These are phyloP conservation scores for Lecanicillium sp. DNA, from an alignment of 2,329 filamentous ascomycete species.

Conservation along the genomic window DNA sequence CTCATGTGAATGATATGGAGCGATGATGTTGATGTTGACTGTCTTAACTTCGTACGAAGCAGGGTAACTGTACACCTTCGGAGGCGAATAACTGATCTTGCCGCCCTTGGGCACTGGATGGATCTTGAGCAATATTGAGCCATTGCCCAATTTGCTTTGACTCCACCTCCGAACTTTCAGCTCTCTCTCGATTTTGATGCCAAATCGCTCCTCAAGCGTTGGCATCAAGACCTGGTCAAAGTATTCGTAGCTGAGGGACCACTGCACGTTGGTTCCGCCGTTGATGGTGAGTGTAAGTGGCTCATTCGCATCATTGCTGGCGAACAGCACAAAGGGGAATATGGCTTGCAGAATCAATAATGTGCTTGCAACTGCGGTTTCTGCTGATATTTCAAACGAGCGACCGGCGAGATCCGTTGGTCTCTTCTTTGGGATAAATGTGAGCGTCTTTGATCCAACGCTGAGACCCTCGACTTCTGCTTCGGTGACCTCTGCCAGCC, in stretches of 20 bases:
- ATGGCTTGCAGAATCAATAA: conserved; percentile 55
- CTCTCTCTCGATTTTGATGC: conserved; percentile 38
- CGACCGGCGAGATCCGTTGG: conserved; percentile 36
- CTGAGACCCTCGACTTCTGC: conserved; percentile 45
- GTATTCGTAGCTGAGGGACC: conserved; percentile 55
- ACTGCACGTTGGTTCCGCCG: conserved; percentile 55
- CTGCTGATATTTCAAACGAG: conserved; percentile 43
- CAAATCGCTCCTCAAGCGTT: conserved; percentile 44
- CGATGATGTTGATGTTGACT: conserved; percentile 47
- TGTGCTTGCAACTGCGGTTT: conserved; percentile 46
- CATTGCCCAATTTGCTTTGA: conserved; percentile 34
- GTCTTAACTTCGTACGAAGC: conserved; percentile 32
- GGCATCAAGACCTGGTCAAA: conserved; percentile 56
- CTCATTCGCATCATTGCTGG: conserved; percentile 36
- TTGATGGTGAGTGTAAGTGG: conserved; percentile 45
- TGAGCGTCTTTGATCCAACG: conserved; percentile 45
- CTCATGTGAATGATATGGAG: conserved; percentile 38
- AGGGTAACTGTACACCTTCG: conserved; percentile 19
- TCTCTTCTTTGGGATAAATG: conserved; percentile 37
- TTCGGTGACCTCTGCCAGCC: conserved; percentile 45
- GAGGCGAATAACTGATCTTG: conserved; percentile 30
- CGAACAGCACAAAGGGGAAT: conserved; percentile 53
- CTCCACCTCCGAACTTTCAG: conserved; percentile 47
- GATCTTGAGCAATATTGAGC: conserved; percentile 39
- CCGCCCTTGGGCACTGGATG: conserved; percentile 28